Evolutionary conservation across 2,329 filamentous ascomycete genomes (phyloP), one percentile per base, ranked within the genome.

Genomic region (Ophiocordyceps polyrhachis-furcata): DNA sequence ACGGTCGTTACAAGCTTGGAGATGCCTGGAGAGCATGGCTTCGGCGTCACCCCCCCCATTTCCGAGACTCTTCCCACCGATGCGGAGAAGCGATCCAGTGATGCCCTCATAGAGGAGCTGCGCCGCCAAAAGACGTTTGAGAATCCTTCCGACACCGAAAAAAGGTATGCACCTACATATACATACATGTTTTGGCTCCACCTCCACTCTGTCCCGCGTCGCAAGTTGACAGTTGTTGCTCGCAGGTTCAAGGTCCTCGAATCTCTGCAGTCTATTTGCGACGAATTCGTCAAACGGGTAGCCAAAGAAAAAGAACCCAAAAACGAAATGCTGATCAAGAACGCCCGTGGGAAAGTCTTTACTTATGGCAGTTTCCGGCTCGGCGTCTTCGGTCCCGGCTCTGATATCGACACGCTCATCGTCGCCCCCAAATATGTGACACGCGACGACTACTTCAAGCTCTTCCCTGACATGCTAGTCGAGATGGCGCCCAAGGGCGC

Each of bases 331-430:
- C 74, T 91, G 41, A 74, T 91, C 41, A 84, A 88, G 52, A 80
- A 82, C 56, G 84, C 88, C 6, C 84, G 88, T 44, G 91, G 88
- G 51, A 91, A 89, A 65, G 79, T 98, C 52, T 94, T 93, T 61
- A 93, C 89, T 1, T 98, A 91, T 61, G 91, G 91, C 50, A 96
- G 91, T 63, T 98, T 89, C 62, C 81, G 88, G 37, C 71, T 98
- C 13, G 91, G 91, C 48, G 91, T 96, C 21, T 94, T 84, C 61
- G 88, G 88, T 6, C 91, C 91, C 41, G 87, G 87, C 43, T 96
- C 91, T 42, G 91, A 98, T 76, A 96, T 98, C 55, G 91, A 98
- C 66, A 95, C 91, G 2, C 76, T 98, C 44, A 79, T 96, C 47
- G 82, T 95, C 43, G 88, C 81, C 14, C 91, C 91, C 11, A 88